Base-by-base conservation (phyloP, 129 eudicot species). In the Tagetes patula region DNA sequence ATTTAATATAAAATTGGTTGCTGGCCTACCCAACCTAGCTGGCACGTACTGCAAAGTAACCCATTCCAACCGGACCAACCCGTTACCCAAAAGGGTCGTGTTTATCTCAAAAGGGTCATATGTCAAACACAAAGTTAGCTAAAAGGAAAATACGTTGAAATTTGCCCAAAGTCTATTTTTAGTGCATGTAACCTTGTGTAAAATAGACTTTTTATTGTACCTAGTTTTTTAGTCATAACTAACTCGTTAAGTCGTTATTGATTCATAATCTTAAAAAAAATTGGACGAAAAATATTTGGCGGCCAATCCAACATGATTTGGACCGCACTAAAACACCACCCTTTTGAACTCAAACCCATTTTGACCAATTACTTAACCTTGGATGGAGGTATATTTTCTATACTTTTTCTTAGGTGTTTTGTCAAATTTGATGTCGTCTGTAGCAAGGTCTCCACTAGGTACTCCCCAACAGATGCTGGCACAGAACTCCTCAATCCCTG, bases 391-490 rank as follows among this genome's bases (percentile, higher is more conserved):
- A 60, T 34, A 33, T 34, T 38, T 64, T 14, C 33, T 64, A 39
- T 39, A 64, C 7, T 2, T 39, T 39, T 64, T 39, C 69, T 12
- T 37, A 50, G 9, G 37, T 31, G n/a, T 53, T 30, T 53, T 73
- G 63, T 36, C 41, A 37, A 63, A 47, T 37, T 36, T 60, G 36
- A 47, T 59, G 66, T 56, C 60, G 42, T 86, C 6, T 78, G 72
- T 78, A 93, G 98, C 94, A 67, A 87, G 80, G 84, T 20, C 67
- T 65, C 75, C 79, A 31, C 14, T 71, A 45, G 85, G 84, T 79
- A 84, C 71, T 65, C 64, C 77, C 46, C 98, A 92, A 77, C 96
- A 84, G 77, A 76, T 87, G 60, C 80, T 82, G 37, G 85, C 77
- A 32, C 89, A 86, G 30, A 81, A 74, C 53, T 61, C 81, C 58